Conservation (phyloP, 2,329 filamentous ascomycete genomes). For the Westerdykella sp. region DNA sequence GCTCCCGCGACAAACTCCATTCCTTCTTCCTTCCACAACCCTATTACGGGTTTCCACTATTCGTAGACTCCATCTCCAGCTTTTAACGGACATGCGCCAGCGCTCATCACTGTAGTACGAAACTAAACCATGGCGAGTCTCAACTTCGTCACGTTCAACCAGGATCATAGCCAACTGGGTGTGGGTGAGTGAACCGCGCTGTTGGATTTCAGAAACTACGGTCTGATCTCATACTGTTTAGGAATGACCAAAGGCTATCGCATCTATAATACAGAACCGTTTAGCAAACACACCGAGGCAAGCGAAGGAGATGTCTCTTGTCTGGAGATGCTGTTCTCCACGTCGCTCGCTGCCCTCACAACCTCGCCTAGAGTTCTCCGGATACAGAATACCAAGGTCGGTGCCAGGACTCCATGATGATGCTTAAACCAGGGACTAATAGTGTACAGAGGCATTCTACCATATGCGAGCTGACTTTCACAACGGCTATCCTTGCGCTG, state of each 20-base stretch:
- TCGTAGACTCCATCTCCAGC: not conserved
- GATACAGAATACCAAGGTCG: constrained; percentile 94
- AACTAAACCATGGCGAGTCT: constrained; percentile 46
- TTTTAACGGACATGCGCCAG: not conserved
- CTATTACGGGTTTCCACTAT: not conserved
- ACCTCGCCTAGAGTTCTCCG: constrained; percentile 86
- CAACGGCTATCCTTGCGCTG: constrained; percentile 90
- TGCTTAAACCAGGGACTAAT: constrained; percentile 4
- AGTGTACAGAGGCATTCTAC: constrained; percentile 60
- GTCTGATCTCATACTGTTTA: constrained; percentile 32
- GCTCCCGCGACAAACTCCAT: not conserved
- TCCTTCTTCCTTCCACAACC: not conserved
- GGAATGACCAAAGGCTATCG: constrained; percentile 91
- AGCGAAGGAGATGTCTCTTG: constrained; percentile 93
- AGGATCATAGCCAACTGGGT: constrained; percentile 95
- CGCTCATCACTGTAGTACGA: not conserved
- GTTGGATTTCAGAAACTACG: not conserved
- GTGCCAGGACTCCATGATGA: constrained; percentile 13
- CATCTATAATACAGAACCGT: constrained; percentile 94
- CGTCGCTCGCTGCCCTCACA: constrained; percentile 88
- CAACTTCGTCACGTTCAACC: constrained; percentile 99
- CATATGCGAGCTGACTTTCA: constrained; percentile 98
- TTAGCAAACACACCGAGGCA: constrained; percentile 89
- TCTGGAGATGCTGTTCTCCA: constrained; percentile 98
- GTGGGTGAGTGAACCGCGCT: constrained; percentile 59